Evolutionary conservation across 495 filamentous ascomycete species (phyloP).

Genomic region (Podospora anserina): DNA sequence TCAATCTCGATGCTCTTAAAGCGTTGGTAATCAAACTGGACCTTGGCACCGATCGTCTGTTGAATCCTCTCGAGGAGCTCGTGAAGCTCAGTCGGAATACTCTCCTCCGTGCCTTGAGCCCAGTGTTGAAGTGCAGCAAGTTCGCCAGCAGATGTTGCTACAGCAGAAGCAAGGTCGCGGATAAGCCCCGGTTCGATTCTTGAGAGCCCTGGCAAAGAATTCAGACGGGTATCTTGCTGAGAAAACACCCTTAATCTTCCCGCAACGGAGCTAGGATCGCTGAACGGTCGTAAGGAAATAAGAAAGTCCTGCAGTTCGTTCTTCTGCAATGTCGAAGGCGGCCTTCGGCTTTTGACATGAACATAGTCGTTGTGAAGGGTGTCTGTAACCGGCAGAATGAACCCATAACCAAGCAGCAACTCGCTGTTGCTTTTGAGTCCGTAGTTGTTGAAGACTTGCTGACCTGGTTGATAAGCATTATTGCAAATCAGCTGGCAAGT

Average conservation of each 20-base stretch:
- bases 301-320: constrained; percentile 33
- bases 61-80: constrained; percentile 25
- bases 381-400: constrained; percentile 41
- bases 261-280: constrained; percentile 35
- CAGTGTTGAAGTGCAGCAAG: constrained; percentile 11
- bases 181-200: constrained; percentile 45
- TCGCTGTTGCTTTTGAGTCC: constrained; percentile 53
- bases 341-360: constrained; percentile 41
- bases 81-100: constrained; percentile 6
- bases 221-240: constrained; percentile 11
- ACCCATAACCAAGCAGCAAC: constrained; percentile 53
- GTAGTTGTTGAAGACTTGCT: constrained; percentile 55
- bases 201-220: constrained; percentile 34
- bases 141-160: constrained; percentile 20
- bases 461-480: constrained; percentile 30
- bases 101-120: neutral
- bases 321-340: neutral
- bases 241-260: constrained; percentile 31
- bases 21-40: constrained; percentile 27
- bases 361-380: constrained; percentile 49
- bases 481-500: constrained; percentile 33
- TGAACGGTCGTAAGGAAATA: constrained; percentile 41
- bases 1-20: constrained; percentile 35
- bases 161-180: constrained; percentile 29
- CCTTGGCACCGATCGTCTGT: constrained; percentile 27